phyloP scores from a whole-genome alignment of 176 grass and related monocot genomes.

The Oryza meridionalis region DNA sequence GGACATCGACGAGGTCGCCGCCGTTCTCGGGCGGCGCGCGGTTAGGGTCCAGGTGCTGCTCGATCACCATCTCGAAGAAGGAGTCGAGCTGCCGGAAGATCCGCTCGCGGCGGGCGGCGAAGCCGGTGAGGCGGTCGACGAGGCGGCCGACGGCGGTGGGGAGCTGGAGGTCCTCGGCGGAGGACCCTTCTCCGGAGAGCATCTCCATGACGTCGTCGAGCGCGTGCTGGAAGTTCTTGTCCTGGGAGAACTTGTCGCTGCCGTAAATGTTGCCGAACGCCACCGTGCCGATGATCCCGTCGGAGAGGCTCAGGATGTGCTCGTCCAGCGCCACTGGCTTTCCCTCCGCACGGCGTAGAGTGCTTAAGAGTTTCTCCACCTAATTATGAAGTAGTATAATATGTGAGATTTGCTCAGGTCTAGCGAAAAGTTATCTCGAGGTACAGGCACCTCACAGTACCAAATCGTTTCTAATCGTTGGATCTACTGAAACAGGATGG shows the following conservation, averaged over 20 bases:
- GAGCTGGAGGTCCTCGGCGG: slow-evolving; percentile 30
- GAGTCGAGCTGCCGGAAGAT: slow-evolving; percentile 16
- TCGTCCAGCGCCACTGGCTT: slow-evolving; percentile 1
- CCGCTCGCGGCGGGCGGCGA: background rate
- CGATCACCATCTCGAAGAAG: slow-evolving; percentile 28
- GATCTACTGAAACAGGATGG: no score
- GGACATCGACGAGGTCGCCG: slow-evolving; percentile 27
- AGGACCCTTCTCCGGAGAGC: background rate
- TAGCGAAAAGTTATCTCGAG: no score
- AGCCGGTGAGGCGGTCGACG: background rate
- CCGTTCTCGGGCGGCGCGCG: background rate
- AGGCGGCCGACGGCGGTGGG: slow-evolving; percentile 9
- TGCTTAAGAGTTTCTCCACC: slow-evolving; percentile 22
- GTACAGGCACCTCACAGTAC: rapidly evolving
- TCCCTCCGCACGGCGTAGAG: background rate
- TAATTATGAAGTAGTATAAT: background rate
- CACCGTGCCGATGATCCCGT: slow-evolving; percentile 40
- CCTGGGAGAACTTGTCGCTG: background rate
- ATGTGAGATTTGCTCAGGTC: no score
- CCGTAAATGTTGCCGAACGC: slow-evolving; percentile 23
- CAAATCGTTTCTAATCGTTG: no score
- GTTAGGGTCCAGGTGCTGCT: background rate
- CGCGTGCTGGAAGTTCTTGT: background rate
- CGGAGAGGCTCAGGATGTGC: slow-evolving; percentile 24
- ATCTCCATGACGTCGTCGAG: slow-evolving; percentile 20